phyloP scores from a whole-genome alignment of 768 basidiomycete genomes.

The Lyophyllum decastes region DNA sequence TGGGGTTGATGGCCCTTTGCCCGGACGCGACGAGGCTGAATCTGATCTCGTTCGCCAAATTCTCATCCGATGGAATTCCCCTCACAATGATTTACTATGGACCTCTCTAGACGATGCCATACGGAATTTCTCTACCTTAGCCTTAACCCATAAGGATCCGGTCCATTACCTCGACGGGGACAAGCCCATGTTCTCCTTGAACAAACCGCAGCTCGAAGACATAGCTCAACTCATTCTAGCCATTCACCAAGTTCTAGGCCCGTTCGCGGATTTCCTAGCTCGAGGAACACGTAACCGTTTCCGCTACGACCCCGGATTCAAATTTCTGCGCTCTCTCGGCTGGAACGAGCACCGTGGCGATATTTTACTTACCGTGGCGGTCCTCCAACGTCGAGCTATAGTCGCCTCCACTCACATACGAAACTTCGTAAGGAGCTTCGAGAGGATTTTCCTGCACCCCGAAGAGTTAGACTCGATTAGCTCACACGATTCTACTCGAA shows the following conservation, averaged over 20 bases:
- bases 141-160: not conserved
- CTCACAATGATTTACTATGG: not conserved
- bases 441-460: not conserved
- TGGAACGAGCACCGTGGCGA: not conserved
- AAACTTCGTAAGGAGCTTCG: not conserved
- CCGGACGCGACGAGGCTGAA: not conserved
- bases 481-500: constrained; percentile 9
- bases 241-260: not conserved
- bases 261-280: not conserved
- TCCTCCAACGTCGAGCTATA: not conserved
- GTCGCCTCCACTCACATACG: not conserved
- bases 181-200: not conserved
- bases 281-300: not conserved
- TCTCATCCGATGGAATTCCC: not conserved
- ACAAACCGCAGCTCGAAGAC: not conserved
- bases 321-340: not conserved
- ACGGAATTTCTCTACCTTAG: not conserved
- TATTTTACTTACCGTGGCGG: not conserved
- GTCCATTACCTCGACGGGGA: not conserved
- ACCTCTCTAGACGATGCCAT: not conserved
- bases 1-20: not conserved
- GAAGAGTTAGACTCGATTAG: constrained; percentile 7
- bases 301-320: not conserved
- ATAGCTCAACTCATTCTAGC: not conserved
- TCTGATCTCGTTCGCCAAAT: not conserved